Evolutionary conservation across 306 rosid genomes (phyloP).

Genomic region (Gastrolobium villosum): DNA sequence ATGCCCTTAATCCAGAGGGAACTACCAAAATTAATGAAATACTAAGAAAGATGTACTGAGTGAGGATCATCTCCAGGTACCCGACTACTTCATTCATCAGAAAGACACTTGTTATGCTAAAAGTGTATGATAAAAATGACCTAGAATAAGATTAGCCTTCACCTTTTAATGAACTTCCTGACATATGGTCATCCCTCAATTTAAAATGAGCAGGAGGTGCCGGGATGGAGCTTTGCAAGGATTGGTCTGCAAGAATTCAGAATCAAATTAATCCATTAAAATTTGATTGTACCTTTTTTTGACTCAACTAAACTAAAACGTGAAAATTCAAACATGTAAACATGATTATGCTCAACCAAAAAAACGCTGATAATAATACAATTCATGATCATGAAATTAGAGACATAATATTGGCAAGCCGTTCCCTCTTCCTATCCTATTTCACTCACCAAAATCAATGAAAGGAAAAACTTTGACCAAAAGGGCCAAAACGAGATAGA

Average conservation of each 20-base stretch:
- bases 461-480: constrained; percentile 12
- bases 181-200: constrained; percentile 88
- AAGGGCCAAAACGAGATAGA: constrained; percentile 16
- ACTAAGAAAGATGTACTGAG: constrained; percentile 29
- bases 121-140: constrained; percentile 22
- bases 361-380: constrained; percentile 24
- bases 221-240: constrained; percentile 91
- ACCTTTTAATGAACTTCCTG: constrained; percentile 99
- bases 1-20: constrained; percentile 34
- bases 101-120: constrained; percentile 34
- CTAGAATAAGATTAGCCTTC: constrained; percentile 27
- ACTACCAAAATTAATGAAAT: not conserved
- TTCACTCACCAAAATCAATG: constrained; percentile 16
- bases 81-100: constrained; percentile 26
- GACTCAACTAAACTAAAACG: not conserved
- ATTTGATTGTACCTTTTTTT: constrained; percentile 8
- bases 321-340: constrained; percentile 22
- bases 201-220: constrained; percentile 93
- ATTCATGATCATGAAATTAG: not conserved
- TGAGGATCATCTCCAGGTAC: constrained; percentile 29
- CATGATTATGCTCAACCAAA: constrained; percentile 5
- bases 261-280: constrained; percentile 40
- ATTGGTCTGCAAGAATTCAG: constrained; percentile 71
- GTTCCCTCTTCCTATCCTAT: not conserved
- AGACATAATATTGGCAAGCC: constrained; percentile 24